Evolutionary conservation across 768 basidiomycete genomes (phyloP).

Genomic region (Pulveroboletus sp.): DNA sequence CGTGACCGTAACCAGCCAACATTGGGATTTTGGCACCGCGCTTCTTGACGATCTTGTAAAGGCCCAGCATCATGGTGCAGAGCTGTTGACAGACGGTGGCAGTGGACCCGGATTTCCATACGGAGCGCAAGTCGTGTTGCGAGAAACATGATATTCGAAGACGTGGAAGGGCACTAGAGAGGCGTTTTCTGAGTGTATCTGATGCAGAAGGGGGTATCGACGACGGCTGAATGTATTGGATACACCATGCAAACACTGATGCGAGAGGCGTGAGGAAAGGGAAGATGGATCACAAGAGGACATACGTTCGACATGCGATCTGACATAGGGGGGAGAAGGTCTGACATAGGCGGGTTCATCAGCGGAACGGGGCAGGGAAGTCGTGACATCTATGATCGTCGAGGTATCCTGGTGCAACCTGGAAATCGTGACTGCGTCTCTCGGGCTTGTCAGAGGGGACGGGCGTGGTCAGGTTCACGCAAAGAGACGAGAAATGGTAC

Average conservation of each 20-base stretch:
- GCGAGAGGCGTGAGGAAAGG: constrained; percentile 3
- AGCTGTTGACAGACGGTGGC: constrained; percentile 72
- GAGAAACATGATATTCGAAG: constrained; percentile 88
- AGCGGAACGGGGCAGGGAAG: constrained; percentile 85
- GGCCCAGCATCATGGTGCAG: constrained; percentile 76
- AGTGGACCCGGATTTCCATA: constrained; percentile 76
- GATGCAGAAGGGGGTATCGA: constrained; percentile 32
- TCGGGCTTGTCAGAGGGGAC: constrained; percentile 53
- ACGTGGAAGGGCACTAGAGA: constrained; percentile 33
- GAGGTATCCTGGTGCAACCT: constrained; percentile 75
- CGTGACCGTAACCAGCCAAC: constrained; percentile 73
- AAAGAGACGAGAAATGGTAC: constrained; percentile 39
- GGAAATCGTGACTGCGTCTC: constrained; percentile 93
- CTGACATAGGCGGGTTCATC: constrained; percentile 91
- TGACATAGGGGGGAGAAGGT: constrained; percentile 87
- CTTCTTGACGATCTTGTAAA: constrained; percentile 76
- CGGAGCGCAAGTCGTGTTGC: constrained; percentile 87
- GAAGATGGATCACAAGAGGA: constrained; percentile 12
- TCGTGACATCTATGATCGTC: constrained; percentile 86
- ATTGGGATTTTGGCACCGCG: constrained; percentile 74
- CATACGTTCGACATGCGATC: constrained; percentile 78
- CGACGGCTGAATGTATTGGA: constrained; percentile 59
- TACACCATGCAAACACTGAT: constrained; percentile 89
- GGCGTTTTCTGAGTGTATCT: constrained; percentile 32
- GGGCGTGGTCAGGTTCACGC: constrained; percentile 6